These are phyloP conservation scores for Lolium perenne DNA, from an alignment of 176 grass and related monocot species.

Conservation along the genomic window DNA sequence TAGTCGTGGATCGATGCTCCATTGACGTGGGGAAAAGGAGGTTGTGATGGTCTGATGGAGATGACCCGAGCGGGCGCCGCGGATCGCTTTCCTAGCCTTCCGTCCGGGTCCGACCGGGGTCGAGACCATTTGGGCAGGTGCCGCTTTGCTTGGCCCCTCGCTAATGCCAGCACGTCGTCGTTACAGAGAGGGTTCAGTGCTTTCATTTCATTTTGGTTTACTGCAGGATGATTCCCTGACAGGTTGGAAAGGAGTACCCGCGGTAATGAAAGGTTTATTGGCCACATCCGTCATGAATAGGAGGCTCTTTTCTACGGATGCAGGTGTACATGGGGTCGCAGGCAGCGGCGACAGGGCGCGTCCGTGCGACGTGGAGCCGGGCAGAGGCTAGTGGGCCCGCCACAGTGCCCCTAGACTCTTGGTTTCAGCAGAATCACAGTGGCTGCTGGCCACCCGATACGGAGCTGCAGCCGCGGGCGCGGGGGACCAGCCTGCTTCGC, in stretches of 20 bases:
- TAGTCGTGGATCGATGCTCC: not conserved
- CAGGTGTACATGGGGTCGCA: no score
- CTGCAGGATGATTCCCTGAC: no score
- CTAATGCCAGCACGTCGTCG: no score
- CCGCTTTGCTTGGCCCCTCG: conserved; percentile 7
- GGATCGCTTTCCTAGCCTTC: conserved; percentile 31
- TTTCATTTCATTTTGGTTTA: no score
- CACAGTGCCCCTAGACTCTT: not conserved
- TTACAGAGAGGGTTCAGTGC: not conserved
- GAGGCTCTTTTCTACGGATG: no score
- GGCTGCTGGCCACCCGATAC: no score
- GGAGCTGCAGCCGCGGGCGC: no score
- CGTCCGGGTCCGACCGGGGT: not conserved
- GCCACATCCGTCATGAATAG: no score
- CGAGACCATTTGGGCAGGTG: conserved; percentile 45
- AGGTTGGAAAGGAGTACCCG: no score
- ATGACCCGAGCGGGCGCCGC: not conserved
- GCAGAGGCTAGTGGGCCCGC: conserved; percentile 23
- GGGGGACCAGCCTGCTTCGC: not conserved
- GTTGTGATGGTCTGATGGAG: not conserved
- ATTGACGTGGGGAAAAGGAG: conserved; percentile 30
- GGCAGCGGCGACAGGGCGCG: not conserved
- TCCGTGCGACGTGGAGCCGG: not conserved
- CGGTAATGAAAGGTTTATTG: no score
- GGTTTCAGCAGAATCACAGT: conserved; percentile 10